A percentile compares a stretch with the other conserved stretches of the same genome.
Conservation (phyloP, 768 basidiomycete genomes). For the Coprinellus micaceus region DNA sequence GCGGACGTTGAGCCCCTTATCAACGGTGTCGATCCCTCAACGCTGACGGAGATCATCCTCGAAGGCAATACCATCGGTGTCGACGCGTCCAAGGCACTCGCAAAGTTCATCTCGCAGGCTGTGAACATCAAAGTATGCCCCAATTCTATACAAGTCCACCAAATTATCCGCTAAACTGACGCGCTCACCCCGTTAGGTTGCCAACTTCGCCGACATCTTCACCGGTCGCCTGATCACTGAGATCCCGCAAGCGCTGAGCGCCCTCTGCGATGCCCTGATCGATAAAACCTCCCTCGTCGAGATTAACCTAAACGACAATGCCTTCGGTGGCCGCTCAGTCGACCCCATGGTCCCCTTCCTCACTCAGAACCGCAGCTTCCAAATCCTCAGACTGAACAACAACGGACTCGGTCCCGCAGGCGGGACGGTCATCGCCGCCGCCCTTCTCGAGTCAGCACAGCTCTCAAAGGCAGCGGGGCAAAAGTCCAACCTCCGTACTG, state of each 20-base stretch:
- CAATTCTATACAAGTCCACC: too few relatives aligned
- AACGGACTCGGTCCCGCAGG: slow-evolving; percentile 93
- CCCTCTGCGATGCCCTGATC: slow-evolving; percentile 84
- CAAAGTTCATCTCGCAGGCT: slow-evolving; percentile 70
- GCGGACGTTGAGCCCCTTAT: slow-evolving; percentile 76
- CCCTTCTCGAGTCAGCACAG: slow-evolving; percentile 72
- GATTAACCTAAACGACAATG: slow-evolving; percentile 92
- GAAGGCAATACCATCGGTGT: slow-evolving; percentile 94
- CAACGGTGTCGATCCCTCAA: slow-evolving; percentile 54
- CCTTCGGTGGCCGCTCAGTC: slow-evolving; percentile 92
- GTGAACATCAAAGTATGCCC: slow-evolving; percentile 61
- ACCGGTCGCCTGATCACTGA: slow-evolving; percentile 94
- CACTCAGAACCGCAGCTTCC: slow-evolving; percentile 74
- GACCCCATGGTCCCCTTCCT: slow-evolving; percentile 92
- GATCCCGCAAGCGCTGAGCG: slow-evolving; percentile 85
- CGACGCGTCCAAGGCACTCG: slow-evolving; percentile 82
- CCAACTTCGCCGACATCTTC: slow-evolving; percentile 97
- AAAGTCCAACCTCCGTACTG: slow-evolving; percentile 65
- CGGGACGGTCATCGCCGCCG: slow-evolving; percentile 80
- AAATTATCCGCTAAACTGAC: too few relatives aligned
- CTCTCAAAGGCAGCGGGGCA: slow-evolving; percentile 63
- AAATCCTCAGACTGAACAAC: slow-evolving; percentile 89
- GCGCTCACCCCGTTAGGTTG: slow-evolving; percentile 58
- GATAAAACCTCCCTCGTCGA: slow-evolving; percentile 78
- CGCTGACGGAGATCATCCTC: slow-evolving; percentile 84